Percentiles rank a stretch among this genome's conserved stretches.
These are phyloP conservation scores for Leccinum fuscescens DNA, from an alignment of 1,284 basidiomycete genomes.

Conservation along the genomic window DNA sequence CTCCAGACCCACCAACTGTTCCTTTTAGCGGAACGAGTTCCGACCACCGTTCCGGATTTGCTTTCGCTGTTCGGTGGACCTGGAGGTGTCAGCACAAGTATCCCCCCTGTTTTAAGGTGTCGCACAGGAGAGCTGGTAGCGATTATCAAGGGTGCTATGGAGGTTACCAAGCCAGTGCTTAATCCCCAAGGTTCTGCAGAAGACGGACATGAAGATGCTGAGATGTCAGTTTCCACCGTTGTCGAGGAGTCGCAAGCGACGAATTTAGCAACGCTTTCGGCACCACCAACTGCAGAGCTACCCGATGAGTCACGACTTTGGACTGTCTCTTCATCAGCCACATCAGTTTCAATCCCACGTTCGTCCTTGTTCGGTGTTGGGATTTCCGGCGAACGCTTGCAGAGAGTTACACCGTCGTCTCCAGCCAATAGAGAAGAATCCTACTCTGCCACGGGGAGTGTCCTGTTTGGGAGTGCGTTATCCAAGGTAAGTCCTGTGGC, in stretches of 20 bases:
- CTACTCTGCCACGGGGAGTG: constrained; percentile 8
- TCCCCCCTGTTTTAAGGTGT: constrained; percentile 59
- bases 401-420: not conserved
- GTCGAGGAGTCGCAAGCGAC: constrained; percentile 1
- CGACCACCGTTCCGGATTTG: constrained; percentile 58
- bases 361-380: constrained; percentile 22
- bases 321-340: constrained; percentile 6
- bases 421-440: not conserved
- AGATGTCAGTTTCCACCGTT: not conserved
- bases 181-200: not conserved
- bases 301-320: constrained; percentile 26
- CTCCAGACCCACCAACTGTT: constrained; percentile 74
- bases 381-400: not conserved
- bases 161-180: constrained; percentile 1
- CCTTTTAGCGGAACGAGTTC: constrained; percentile 62
- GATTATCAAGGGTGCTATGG: constrained; percentile 52
- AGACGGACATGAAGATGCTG: not conserved
- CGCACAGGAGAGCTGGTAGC: constrained; percentile 62
- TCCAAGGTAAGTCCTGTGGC: constrained; percentile 19
- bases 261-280: not conserved
- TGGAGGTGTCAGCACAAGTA: constrained; percentile 29
- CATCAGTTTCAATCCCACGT: constrained; percentile 8
- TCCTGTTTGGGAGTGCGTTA: constrained; percentile 20
- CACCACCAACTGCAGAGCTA: constrained; percentile 1
- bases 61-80: constrained; percentile 49